phyloP scores from a whole-genome alignment of 441 rosid species.

The Brassica hybrid region DNA sequence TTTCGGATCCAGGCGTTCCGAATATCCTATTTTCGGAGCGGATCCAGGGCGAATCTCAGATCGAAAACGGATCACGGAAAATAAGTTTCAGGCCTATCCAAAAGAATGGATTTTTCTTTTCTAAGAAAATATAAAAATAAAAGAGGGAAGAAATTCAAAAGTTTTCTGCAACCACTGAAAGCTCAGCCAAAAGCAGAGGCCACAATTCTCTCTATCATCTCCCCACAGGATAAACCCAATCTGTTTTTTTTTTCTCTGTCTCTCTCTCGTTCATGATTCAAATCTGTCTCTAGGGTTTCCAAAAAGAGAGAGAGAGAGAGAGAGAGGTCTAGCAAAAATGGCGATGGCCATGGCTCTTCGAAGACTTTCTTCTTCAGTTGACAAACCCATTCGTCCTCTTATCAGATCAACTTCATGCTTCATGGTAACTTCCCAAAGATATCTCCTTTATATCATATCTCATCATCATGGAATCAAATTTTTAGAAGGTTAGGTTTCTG shows the following conservation, averaged over 20 bases:
- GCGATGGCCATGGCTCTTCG: constrained; percentile 98
- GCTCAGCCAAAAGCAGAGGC: constrained; percentile 60
- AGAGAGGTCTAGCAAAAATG: constrained; percentile 48
- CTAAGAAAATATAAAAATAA: constrained; percentile 9
- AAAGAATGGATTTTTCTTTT: not conserved
- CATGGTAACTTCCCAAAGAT: constrained; percentile 53
- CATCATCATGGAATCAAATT: not conserved
- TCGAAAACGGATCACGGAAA: no score
- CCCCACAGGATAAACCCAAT: constrained; percentile 33
- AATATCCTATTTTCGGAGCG: no score
- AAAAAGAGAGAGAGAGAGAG: not conserved
- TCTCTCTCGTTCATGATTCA: constrained; percentile 13
- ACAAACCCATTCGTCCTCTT: constrained; percentile 87
- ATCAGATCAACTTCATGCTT: constrained; percentile 63
- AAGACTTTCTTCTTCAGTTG: constrained; percentile 82
- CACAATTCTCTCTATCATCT: constrained; percentile 35
- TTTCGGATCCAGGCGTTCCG: no score
- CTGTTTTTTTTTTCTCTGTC: not conserved
- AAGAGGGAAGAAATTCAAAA: constrained; percentile 27
- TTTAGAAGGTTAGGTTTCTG: constrained; percentile 2
- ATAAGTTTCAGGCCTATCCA: no score
- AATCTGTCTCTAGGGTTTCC: constrained; percentile 36
- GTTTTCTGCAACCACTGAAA: constrained; percentile 51
- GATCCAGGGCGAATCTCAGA: no score
- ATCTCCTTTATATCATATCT: not conserved